Base-by-base conservation (phyloP, 2,329 filamentous ascomycete species). In the Aspergillus eucalypticola region DNA sequence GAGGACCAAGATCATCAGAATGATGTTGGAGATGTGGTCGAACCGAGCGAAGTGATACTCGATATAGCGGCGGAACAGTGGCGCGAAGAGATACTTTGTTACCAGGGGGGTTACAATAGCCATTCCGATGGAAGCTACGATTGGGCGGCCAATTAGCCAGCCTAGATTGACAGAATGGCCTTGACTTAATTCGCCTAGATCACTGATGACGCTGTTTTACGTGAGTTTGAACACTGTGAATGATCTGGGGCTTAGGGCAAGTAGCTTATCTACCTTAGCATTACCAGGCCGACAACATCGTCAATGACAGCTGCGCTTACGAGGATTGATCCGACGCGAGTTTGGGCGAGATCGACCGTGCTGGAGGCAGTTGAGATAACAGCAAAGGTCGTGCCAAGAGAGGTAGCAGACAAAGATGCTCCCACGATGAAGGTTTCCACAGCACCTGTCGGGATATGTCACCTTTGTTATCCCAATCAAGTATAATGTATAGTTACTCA, bases 261-360 rank as follows among this genome's bases (percentile, higher is more conserved):
- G 25, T 2, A 8, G 53, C 7, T 19, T 8, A 19, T 51, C 44
- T 21, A 71, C 70, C 70, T 72, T 1, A 64, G 59, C 58, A 71
- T 77, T 54, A 82, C 75, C 10, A 82, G 73, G 2, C 78, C 79
- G 1, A 76, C 74, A 1, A 81, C 77, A 65, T 82, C 79, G 64
- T 81, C 79, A 38, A 82, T 79, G 21, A 82, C 76, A 8, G 79
- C 79, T 0, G 79, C 79, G 64, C 78, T 79, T 51, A 81, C 74
- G 3, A 81, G 75, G 1, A 82, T 73, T 10, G 77, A 76, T 17
- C 79, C 78, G 1, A 81, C 74, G 27, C 75, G 71, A 1, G 79
- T 81, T 42, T 81, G 76, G 0, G 73, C 70, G 7, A 82, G 71
- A 59, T 79, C 75, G 1, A 81, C 70, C 6, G 67, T 69, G 35